Evolutionary conservation across 805 yeast genomes (phyloP).

Genomic region (Cyberlindnera samutprakarnensis): DNA sequence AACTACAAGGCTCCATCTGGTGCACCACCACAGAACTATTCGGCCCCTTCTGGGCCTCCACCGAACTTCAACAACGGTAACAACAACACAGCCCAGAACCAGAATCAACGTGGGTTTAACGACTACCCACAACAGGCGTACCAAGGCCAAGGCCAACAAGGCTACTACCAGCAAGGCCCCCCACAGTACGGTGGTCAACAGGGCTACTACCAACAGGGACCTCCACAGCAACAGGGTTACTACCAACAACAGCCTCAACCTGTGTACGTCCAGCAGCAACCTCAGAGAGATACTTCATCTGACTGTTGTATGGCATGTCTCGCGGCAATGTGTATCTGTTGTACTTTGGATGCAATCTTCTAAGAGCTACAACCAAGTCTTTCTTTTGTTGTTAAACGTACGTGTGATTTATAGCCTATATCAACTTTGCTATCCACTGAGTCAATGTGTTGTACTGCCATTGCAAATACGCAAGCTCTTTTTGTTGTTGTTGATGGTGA

Average conservation of each 20-base stretch:
- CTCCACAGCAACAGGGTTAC: conserved; percentile 31
- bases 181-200: conserved; percentile 19
- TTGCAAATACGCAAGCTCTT: conserved; percentile 4
- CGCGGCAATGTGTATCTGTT: conserved; percentile 49
- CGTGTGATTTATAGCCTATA: not conserved
- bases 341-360: conserved; percentile 44
- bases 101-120: too few species aligned
- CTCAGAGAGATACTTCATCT: conserved; percentile 28
- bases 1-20: conserved; percentile 6
- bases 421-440: conserved; percentile 5
- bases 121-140: conserved; percentile 18
- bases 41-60: conserved; percentile 14
- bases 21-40: conserved; percentile 9
- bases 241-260: conserved; percentile 43
- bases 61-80: conserved; percentile 9
- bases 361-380: conserved; percentile 20
- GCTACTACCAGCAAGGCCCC: conserved; percentile 11
- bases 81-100: conserved; percentile 14
- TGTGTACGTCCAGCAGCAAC: conserved; percentile 45
- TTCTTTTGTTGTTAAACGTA: not conserved
- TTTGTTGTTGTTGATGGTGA: not conserved
- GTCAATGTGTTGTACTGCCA: conserved; percentile 13
- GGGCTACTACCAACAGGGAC: conserved; percentile 28
- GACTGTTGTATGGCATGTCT: conserved; percentile 47
- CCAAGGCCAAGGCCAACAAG: conserved; percentile 11